Percentiles rank a stretch among this genome's conserved stretches.
Evolutionary conservation across 176 grass and related monocot species (phyloP).

Genomic region (Eragrostis curvula): DNA sequence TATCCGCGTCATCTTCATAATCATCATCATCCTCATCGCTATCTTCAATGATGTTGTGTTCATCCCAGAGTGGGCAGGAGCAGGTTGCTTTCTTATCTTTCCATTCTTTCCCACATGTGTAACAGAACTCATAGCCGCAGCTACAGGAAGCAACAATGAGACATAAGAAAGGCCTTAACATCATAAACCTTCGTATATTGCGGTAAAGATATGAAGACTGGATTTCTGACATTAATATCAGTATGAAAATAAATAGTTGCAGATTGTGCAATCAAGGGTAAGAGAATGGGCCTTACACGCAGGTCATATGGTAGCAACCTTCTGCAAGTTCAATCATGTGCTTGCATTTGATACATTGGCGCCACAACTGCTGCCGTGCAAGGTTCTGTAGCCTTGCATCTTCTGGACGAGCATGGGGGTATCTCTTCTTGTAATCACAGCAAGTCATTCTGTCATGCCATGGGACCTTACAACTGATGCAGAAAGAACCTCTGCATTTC

Average conservation of each 20-base stretch:
- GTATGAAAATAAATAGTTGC: not conserved
- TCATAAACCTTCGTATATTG: no score
- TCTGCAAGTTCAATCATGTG: conserved; percentile 83
- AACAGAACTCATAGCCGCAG: conserved; percentile 82
- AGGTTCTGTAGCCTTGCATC: conserved; percentile 61
- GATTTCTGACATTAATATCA: not conserved
- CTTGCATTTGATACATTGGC: conserved; percentile 71
- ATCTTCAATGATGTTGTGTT: conserved; percentile 43
- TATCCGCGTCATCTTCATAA: not conserved
- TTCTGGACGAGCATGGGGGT: conserved; percentile 51
- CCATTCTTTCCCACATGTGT: conserved; percentile 82
- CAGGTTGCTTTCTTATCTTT: conserved; percentile 73
- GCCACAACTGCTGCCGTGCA: conserved; percentile 60
- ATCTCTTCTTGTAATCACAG: conserved; percentile 48
- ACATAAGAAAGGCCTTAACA: not conserved
- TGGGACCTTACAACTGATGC: conserved; percentile 77
- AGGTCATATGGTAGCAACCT: conserved; percentile 81
- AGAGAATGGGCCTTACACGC: conserved; percentile 47
- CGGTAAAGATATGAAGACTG: not conserved
- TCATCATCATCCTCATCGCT: not conserved
- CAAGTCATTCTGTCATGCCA: conserved; percentile 75
- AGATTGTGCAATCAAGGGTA: not conserved
- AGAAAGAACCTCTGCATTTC: conserved; percentile 65
- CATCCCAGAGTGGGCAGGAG: conserved; percentile 68
- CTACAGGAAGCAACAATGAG: conserved; percentile 33